Evolutionary conservation across 148 eudicot genomes (phyloP), one percentile per base, ranked within the genome.

Genomic region (Simmondsia chinensis): DNA sequence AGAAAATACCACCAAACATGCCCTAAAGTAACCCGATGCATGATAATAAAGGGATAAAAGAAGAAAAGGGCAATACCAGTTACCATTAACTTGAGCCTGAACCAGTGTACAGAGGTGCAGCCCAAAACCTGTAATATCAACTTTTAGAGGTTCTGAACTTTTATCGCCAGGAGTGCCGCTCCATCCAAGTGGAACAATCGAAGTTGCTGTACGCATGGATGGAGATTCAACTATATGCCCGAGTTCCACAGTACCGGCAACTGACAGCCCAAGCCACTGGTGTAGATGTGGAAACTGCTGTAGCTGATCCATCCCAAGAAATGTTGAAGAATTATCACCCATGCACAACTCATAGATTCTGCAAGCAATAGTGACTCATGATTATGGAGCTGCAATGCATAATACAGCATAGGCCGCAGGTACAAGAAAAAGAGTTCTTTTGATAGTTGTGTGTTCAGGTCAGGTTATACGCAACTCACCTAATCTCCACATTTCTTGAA

Each of bases 151-250:
- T 13, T 79, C 97, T 33, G 65, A 70, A 63, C 68, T 74, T 73
- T 79, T 91, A 7, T 76, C 80, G 64, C 83, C 75, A 56, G 83
- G 80, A 56, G 50, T 31, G 45, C 83, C 93, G 41, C 33, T 72
- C 97, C 97, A 91, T 56, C 97, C 94, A 35, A 91, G 83, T 43
- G 97, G 97, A 60, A 60, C 83, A 59, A 91, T 56, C 19, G 97
- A 85, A 39, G 93, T 82, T 27, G 97, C 97, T 43, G 94, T 68
- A 52, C 70, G 72, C 14, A 91, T 76, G 28, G 74, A 69, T 26
- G 93, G 97, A 45, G 95, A 70, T 45, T 85, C 97, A 36, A 91
- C 97, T 48, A 91, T 91, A 57, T 73, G 94, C 46, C 95, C 97
- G 59, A 91, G 83, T 70, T 91, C 95, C 52, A 91, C 94, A 29